phyloP scores from a whole-genome alignment of 257 asterid genomes.

The Solanum corneliomulleri region DNA sequence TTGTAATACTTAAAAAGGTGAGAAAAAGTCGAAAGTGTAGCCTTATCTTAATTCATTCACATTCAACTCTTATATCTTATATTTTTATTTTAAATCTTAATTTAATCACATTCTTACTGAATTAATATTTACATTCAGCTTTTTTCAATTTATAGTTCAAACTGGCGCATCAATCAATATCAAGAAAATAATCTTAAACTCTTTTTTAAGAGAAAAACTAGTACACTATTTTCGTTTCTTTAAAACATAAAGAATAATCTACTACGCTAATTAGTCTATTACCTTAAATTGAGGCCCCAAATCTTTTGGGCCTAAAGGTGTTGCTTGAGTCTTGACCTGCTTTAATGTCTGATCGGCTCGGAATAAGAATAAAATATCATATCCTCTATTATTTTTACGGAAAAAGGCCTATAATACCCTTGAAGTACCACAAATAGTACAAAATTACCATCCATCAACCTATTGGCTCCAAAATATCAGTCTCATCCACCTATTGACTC shows the following conservation, averaged over 20 bases:
- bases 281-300: not conserved
- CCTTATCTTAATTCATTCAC: not conserved
- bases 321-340: not conserved
- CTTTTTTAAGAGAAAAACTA: not conserved
- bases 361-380: no score
- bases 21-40: not conserved
- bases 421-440: no score
- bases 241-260: not conserved
- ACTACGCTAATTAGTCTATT: not conserved
- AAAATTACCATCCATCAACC: no score
- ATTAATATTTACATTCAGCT: not conserved
- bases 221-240: not conserved
- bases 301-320: not conserved
- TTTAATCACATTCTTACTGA: not conserved
- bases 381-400: no score
- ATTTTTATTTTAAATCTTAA: not conserved
- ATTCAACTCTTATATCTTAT: not conserved
- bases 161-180: not conserved
- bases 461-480: no score
- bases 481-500: no score
- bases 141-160: not conserved
- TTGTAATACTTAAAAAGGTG: not conserved
- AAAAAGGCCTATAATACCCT: no score
- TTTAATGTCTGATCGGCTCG: no score
- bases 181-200: not conserved